Evolutionary conservation across 2,329 filamentous ascomycete species (phyloP), one percentile per base, ranked within the genome.

Genomic region (Penicillium oxalicum): DNA sequence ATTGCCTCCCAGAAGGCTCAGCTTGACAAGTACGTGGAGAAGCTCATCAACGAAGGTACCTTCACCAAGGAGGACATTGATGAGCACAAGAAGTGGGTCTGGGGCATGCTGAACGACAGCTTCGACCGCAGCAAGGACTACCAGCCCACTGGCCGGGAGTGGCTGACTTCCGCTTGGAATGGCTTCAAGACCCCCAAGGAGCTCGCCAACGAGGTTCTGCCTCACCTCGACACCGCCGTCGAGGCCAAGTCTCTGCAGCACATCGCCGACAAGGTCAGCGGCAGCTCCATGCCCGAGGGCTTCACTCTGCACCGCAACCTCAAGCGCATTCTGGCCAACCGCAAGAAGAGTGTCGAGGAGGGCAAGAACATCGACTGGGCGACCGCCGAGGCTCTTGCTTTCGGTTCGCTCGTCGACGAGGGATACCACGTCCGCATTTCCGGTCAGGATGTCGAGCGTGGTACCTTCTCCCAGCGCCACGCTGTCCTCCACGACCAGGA

Each of bases 141-240:
- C 74, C 87, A 91, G 71, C 89, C 93, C 40, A 94, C 88, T 36
- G 88, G 91, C 58, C 95, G 95, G 76, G 93, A 98, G 74, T 98
- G 93, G 93, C 84, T 95, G 60, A 97, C 93, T 7, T 96, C 91
- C 44, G 91, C 93, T 48, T 98, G 93, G 93, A 95, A 98, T 75
- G 91, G 91, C 54, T 97, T 98, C 83, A 97, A 97, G 77, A 95
- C 91, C 29, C 93, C 93, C 63, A 97, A 96, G 78, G 93, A 98
- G 59, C 79, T 98, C 55, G 91, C 91, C 29, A 93, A 86, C 25
- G 93, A 98, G 76, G 84, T 97, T 40, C 78, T 98, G 44, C 91
- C 91, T 44, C 93, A 98, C 74, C 82, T 88, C 61, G 85, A 89
- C 26, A 98, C 93, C 35, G 87, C 83, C 43, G 84, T 97, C 39